Evolutionary conservation across 768 basidiomycete genomes (phyloP).

Genomic region (Lyophyllum decastes): DNA sequence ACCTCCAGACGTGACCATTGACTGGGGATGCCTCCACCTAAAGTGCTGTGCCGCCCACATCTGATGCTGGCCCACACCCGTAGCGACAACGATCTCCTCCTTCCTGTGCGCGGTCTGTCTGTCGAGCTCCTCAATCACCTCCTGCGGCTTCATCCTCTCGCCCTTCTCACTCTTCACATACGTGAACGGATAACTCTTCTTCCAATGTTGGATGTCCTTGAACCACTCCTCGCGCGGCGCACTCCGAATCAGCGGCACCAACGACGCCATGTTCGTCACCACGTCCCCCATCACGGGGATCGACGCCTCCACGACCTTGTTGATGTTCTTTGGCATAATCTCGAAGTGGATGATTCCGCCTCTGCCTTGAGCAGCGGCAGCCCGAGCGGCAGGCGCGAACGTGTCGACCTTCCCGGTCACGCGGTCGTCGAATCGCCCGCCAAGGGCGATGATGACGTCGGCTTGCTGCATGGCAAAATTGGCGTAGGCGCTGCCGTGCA

Average conservation of each 20-base stretch:
- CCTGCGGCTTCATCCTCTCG: slow-evolving; percentile 90
- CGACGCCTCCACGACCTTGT: slow-evolving; percentile 96
- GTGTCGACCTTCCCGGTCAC: slow-evolving; percentile 88
- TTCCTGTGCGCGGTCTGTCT: slow-evolving; percentile 76
- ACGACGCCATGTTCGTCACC: slow-evolving; percentile 72
- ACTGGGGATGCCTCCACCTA: slow-evolving; percentile 84
- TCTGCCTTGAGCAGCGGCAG: slow-evolving; percentile 80
- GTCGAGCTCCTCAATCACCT: slow-evolving; percentile 93
- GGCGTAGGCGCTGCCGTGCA: slow-evolving; percentile 98
- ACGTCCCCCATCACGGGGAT: slow-evolving; percentile 96
- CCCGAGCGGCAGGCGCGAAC: slow-evolving; percentile 89
- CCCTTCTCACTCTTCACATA: slow-evolving; percentile 67
- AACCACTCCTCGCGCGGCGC: slow-evolving; percentile 81
- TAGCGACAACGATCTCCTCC: slow-evolving; percentile 84
- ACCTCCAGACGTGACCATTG: slow-evolving; percentile 93
- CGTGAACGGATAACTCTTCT: slow-evolving; percentile 87
- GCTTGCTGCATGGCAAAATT: slow-evolving; percentile 98
- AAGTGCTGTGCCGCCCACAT: slow-evolving; percentile 99
- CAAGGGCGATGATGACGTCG: slow-evolving; percentile 96
- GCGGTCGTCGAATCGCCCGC: slow-evolving; percentile 96
- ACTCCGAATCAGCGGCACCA: slow-evolving; percentile 77
- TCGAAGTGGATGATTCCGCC: slow-evolving; percentile 99
- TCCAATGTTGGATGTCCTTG: slow-evolving; percentile 80
- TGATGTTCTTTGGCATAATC: slow-evolving; percentile 97
- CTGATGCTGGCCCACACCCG: slow-evolving; percentile 98